Evolutionary conservation across 2,329 filamentous ascomycete genomes (phyloP).

Genomic region (Arthrobotrys musiformis): DNA sequence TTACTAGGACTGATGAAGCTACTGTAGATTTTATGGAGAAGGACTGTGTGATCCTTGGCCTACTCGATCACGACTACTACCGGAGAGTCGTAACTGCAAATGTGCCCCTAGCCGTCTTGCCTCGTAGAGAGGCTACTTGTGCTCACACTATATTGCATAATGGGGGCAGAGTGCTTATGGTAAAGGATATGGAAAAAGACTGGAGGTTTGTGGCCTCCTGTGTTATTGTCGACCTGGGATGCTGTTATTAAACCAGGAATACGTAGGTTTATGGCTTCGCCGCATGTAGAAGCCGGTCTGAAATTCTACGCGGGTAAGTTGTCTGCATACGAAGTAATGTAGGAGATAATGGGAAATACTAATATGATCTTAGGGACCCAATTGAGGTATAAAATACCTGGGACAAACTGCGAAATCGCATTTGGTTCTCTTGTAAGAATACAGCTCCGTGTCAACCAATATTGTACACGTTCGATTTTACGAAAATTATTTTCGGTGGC

Average conservation of each 20-base stretch:
- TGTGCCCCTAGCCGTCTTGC: constrained; percentile 63
- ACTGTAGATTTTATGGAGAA: constrained; percentile 64
- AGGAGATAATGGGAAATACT: constrained; percentile 35
- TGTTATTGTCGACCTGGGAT: no score
- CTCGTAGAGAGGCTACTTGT: constrained; percentile 65
- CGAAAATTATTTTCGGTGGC: neutral
- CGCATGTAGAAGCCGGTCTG: constrained; percentile 59
- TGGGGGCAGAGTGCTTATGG: constrained; percentile 62
- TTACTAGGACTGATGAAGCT: neutral
- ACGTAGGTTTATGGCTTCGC: constrained; percentile 58
- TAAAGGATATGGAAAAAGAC: constrained; percentile 64
- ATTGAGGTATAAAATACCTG: constrained; percentile 42
- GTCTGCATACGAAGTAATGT: constrained; percentile 60
- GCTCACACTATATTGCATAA: constrained; percentile 64
- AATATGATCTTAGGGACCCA: constrained; percentile 22
- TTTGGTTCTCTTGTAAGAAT: constrained; percentile 45
- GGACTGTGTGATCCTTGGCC: constrained; percentile 65
- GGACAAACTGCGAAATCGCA: constrained; percentile 23
- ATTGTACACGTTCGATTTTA: no score
- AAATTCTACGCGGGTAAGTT: constrained; percentile 61
- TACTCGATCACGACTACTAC: constrained; percentile 64
- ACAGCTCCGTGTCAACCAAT: neutral
- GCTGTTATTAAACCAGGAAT: constrained; percentile 59
- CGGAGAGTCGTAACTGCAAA: constrained; percentile 64
- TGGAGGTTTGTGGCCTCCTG: constrained; percentile 63